These are phyloP conservation scores for Didymella keratinophila DNA, from an alignment of 2,329 filamentous ascomycete species.

Conservation along the genomic window DNA sequence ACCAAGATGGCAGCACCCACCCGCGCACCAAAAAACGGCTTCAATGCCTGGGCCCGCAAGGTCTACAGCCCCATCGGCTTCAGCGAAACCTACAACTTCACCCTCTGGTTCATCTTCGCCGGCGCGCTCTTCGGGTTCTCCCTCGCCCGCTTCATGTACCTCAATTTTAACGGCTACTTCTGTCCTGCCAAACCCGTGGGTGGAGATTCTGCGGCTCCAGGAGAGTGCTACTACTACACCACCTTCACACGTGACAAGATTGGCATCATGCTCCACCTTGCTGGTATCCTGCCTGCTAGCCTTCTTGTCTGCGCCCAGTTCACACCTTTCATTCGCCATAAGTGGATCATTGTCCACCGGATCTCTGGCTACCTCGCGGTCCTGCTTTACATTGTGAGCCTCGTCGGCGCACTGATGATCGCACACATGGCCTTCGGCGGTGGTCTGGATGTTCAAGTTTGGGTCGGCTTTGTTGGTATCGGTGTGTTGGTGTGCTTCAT, in stretches of 20 bases:
- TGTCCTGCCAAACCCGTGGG: constrained; percentile 19
- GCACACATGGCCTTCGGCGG: constrained; percentile 63
- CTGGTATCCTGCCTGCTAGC: constrained; percentile 49
- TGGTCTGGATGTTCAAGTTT: constrained; percentile 58
- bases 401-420: constrained; percentile 63
- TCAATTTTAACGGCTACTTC: constrained; percentile 54
- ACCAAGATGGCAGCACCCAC: constrained; percentile 4
- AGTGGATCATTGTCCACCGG: constrained; percentile 63
- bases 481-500: constrained; percentile 55
- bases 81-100: constrained; percentile 64
- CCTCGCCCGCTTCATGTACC: constrained; percentile 58
- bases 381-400: constrained; percentile 57
- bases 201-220: constrained; percentile 45
- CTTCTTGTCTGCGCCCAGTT: constrained; percentile 55
- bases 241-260: constrained; percentile 42
- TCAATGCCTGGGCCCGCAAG: constrained; percentile 22
- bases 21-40: constrained; percentile 18
- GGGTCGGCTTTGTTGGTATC: constrained; percentile 55
- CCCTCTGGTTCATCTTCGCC: constrained; percentile 53
- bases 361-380: constrained; percentile 66
- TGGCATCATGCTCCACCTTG: constrained; percentile 57
- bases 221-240: constrained; percentile 56
- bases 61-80: constrained; percentile 60
- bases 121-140: constrained; percentile 47
- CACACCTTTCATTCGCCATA: constrained; percentile 56